phyloP scores from a whole-genome alignment of 2,329 filamentous ascomycete genomes.

The Penicillium sp. region DNA sequence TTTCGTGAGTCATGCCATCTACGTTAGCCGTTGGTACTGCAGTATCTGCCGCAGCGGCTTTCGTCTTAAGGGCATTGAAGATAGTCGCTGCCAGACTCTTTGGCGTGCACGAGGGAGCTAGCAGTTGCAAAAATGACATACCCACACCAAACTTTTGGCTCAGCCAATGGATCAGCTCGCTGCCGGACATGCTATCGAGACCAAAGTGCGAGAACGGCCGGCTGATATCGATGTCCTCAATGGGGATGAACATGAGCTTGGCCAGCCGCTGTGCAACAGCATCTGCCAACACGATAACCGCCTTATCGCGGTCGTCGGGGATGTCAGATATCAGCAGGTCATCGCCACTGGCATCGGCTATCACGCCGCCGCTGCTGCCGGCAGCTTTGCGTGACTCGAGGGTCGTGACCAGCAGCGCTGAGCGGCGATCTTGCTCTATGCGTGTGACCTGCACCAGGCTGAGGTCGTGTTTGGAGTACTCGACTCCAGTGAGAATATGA shows the following conservation, averaged over 20 bases:
- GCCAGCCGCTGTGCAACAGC: not conserved
- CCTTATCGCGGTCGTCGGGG: not conserved
- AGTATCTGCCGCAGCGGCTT: not conserved
- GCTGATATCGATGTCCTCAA: constrained; percentile 1
- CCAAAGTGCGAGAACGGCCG: constrained; percentile 2
- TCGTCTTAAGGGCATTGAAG: not conserved
- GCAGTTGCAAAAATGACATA: constrained; percentile 1
- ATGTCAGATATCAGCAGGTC: not conserved
- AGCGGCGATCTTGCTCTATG: no score
- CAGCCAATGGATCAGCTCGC: constrained; percentile 1
- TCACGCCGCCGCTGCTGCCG: no score
- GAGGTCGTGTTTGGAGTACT: no score
- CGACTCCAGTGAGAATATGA: no score
- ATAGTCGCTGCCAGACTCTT: constrained; percentile 2
- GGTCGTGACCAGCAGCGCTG: no score
- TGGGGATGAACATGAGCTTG: constrained; percentile 1
- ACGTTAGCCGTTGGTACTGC: not conserved
- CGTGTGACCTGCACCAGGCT: no score
- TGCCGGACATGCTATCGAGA: constrained; percentile 3
- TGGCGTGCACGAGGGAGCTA: not conserved
- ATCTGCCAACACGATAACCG: not conserved
- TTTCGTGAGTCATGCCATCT: not conserved
- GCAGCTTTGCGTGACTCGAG: no score
- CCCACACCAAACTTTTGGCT: constrained; percentile 2
- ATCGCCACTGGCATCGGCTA: no score